phyloP scores from a whole-genome alignment of 306 rosid species.

The Malus fusca region DNA sequence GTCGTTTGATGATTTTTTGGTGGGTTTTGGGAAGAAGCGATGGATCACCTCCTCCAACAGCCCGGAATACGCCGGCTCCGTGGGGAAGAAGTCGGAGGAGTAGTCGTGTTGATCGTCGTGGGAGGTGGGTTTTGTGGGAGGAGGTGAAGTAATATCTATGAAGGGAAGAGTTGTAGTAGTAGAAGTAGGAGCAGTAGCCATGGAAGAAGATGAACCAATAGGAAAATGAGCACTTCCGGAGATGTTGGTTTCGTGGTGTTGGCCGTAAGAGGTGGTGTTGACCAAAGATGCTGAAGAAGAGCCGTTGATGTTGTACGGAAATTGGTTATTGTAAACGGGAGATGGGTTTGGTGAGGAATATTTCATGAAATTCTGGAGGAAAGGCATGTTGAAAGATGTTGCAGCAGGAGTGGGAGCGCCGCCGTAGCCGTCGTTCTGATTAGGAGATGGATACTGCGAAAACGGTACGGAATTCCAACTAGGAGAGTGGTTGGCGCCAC shows the following conservation, averaged over 20 bases:
- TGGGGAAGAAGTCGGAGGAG: conserved; percentile 35
- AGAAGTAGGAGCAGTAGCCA: neutral
- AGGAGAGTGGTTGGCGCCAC: neutral
- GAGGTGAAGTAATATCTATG: neutral
- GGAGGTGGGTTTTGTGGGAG: neutral
- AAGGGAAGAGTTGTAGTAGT: neutral
- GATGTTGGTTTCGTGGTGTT: conserved; percentile 6
- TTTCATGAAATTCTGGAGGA: conserved; percentile 40
- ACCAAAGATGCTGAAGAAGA: neutral
- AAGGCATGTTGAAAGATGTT: conserved; percentile 39
- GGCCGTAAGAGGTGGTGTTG: neutral
- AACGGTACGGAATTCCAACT: neutral
- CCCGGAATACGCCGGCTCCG: conserved; percentile 58
- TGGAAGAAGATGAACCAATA: neutral
- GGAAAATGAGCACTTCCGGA: neutral
- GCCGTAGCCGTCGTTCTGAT: neutral
- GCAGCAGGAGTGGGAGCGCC: neutral
- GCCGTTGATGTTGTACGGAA: neutral
- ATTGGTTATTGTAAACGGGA: conserved; percentile 13
- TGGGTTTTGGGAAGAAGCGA: conserved; percentile 42
- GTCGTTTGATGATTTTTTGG: neutral
- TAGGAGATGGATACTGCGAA: neutral
- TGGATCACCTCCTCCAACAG: conserved; percentile 67
- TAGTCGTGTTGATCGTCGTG: neutral
- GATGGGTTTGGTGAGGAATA: conserved; percentile 15